phyloP scores from a whole-genome alignment of 163 green algal genomes.

The Chloromonas sp. region DNA sequence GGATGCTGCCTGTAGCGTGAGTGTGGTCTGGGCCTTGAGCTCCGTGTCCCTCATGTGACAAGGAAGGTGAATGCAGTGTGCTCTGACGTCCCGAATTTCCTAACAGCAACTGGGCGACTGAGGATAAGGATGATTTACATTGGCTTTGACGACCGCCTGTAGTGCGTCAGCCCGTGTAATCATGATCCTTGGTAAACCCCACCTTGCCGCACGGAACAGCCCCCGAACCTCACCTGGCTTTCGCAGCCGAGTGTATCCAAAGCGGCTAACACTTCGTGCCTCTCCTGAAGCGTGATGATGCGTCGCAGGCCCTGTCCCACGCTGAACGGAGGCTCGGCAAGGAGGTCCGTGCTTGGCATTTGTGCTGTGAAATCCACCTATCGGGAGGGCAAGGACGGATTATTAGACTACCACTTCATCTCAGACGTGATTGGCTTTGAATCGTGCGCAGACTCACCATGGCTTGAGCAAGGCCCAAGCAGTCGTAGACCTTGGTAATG shows the following conservation, averaged over 20 bases:
- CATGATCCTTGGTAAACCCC: too few relatives aligned
- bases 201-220: too few relatives aligned
- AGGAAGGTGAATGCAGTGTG: neutral
- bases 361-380: slow-evolving; percentile 52
- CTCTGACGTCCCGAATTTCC: neutral
- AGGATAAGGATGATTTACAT: too few relatives aligned
- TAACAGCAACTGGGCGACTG: neutral
- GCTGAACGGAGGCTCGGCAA: slow-evolving; percentile 25
- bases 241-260: slow-evolving; percentile 85
- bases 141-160: neutral
- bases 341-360: slow-evolving; percentile 23
- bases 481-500: slow-evolving; percentile 14
- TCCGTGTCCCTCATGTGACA: neutral
- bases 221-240: neutral
- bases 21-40: neutral
- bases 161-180: neutral
- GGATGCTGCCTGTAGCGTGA: neutral
- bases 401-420: neutral
- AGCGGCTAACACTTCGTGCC: slow-evolving; percentile 81
- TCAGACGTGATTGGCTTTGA: neutral
- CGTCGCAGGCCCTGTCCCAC: slow-evolving; percentile 47
- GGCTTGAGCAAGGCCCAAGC: slow-evolving; percentile 54
- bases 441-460: slow-evolving; percentile 35
- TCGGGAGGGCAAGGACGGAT: neutral
- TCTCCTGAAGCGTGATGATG: slow-evolving; percentile 21